Evolutionary conservation across 257 asterid species (phyloP).

Genomic region (Forsythia viridissima): DNA sequence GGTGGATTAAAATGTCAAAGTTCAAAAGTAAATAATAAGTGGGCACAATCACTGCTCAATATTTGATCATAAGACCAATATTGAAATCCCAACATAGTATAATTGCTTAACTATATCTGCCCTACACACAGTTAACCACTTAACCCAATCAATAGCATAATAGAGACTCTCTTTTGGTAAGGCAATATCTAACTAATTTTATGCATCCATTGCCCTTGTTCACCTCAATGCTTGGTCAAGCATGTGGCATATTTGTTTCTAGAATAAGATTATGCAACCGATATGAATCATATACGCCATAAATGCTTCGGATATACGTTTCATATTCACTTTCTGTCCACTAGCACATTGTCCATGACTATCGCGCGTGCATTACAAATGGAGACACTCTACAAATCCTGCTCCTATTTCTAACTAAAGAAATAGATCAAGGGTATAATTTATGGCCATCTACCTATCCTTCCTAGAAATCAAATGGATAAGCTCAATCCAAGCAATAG

Average conservation of each 20-base stretch:
- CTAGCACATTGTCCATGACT: not conserved
- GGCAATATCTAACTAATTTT: not conserved
- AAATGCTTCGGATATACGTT: not conserved
- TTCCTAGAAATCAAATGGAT: not conserved
- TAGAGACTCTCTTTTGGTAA: not conserved
- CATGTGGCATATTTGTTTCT: not conserved
- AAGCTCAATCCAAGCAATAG: not conserved
- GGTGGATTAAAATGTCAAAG: not conserved
- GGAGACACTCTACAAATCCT: not conserved
- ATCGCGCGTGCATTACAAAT: not conserved
- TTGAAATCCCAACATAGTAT: not conserved
- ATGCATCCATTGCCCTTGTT: not conserved
- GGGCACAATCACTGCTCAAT: not conserved
- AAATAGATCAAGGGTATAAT: not conserved
- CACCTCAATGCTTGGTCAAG: not conserved
- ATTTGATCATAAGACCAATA: not conserved
- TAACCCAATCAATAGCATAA: not conserved
- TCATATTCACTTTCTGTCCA: not conserved
- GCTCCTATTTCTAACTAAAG: not conserved
- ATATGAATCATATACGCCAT: not conserved
- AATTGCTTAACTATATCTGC: not conserved
- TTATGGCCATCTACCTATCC: not conserved
- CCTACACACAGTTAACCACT: not conserved
- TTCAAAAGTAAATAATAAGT: not conserved
- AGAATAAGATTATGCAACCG: not conserved